Base-by-base conservation (phyloP, 371 early-diverging fungal genomes). In the Haplosporangium sp. region DNA sequence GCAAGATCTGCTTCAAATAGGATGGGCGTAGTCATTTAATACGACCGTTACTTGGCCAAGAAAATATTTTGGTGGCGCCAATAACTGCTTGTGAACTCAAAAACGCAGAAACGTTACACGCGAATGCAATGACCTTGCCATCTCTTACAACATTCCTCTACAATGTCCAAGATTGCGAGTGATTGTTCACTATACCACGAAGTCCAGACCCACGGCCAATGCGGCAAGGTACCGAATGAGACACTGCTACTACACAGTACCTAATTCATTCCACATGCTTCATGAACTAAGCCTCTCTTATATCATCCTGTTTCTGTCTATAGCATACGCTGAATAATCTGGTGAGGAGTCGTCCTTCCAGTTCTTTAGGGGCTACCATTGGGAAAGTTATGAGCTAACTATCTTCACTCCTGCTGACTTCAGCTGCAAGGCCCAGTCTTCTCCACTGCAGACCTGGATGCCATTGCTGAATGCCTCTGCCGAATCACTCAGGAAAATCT, bases 281-380 rank as follows among this genome's bases (percentile, higher is more conserved):
- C 36, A 14, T 11, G 6, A 18, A 16, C 57, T 51, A 29, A 55
- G 5, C 6, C 38, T 41, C 37, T 3, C 41, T 38, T 38, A n/a
- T 21, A 0, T 20, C 63, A n/a, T 53, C 20, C 7, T 41, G 2
- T 20, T 0, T 48, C 14, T 8, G 8, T 6, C 11, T 50, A 14
- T 51, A 77, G 80, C 80, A 79, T 18, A 79, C 80, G 2, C 62
- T 79, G 29, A 79, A 79, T 47, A 79, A 79, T 60, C 14, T 79
- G 80, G 80, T 79, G 69, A 4, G 69, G 0, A 8, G 47, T 12
- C 10, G 18, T 45, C 38, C 4, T 13, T 8, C 11, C 29, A 29
- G 37, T 48, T 40, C 45, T 3, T 55, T 21, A 4, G 5, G 8
- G 40, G 5, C 42, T 18, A 9, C 18, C 43, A 13, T 29, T 46